Percentiles rank a stretch among this genome's conserved stretches.
These are phyloP conservation scores for Sindora glabra DNA, from an alignment of 306 rosid species.

Conservation along the genomic window DNA sequence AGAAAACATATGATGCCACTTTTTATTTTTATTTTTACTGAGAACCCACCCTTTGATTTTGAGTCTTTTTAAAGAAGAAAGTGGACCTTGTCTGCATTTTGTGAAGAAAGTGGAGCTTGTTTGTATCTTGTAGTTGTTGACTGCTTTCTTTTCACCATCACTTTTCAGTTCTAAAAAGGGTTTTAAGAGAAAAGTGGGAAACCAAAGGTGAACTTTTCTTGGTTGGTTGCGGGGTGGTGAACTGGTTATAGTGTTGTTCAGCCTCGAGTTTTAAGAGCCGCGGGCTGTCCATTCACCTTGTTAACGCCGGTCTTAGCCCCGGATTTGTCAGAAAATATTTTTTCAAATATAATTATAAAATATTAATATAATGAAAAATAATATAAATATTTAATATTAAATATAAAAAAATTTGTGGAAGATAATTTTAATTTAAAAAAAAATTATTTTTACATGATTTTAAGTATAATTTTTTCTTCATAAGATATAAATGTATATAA, in stretches of 20 bases:
- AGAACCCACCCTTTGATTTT: conserved; percentile 13
- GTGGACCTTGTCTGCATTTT: conserved; percentile 23
- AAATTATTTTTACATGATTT: too few species aligned
- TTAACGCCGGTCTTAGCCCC: too few species aligned
- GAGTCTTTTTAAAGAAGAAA: conserved; percentile 22
- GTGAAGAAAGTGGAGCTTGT: conserved; percentile 29
- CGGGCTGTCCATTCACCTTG: too few species aligned
- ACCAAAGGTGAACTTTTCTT: conserved; percentile 12
- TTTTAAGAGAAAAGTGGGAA: conserved; percentile 15
- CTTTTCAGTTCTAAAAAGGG: conserved; percentile 17
- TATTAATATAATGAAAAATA: too few species aligned
- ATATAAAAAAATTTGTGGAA: too few species aligned
- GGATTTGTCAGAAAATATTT: too few species aligned
- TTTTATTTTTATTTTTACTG: not conserved
- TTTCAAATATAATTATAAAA: too few species aligned
- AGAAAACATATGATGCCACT: conserved; percentile 12
- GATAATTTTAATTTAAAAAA: too few species aligned
- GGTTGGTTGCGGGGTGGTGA: conserved; percentile 21
- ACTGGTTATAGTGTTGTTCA: not conserved
- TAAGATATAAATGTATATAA: too few species aligned
- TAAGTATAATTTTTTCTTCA: too few species aligned
- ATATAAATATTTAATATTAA: too few species aligned
- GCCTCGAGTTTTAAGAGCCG: not conserved
- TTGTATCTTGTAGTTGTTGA: conserved; percentile 9
- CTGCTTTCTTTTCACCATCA: not conserved